Base-by-base conservation (phyloP, 352 stramenopile genomes). In the Globisporangium polare region DNA sequence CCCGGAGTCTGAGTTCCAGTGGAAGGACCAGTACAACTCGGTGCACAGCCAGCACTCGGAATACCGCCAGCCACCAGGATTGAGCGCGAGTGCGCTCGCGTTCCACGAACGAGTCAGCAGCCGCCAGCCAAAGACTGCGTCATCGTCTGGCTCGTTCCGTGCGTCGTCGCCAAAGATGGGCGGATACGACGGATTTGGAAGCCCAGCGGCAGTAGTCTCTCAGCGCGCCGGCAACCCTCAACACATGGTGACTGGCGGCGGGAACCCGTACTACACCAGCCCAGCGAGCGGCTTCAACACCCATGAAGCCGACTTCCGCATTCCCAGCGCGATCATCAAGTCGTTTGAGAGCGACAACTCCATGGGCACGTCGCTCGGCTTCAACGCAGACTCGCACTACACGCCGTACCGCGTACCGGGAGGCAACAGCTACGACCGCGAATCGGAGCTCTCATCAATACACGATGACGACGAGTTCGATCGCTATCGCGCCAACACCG, bases 391-490 rank as follows among this genome's bases (percentile, higher is more conserved):
- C 13, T 56, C 62, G 55, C 51, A 69, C 39, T 71, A 80, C 54
- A 62, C 71, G 46, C 42, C 68, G n/a, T 79, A 80, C 55, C 41
- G 35, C n/a, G 75, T 73, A 3, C 73, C 73, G 6, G 66, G 76
- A 9, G 52, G 73, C 15, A 74, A 80, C 49, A 33, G 60, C 1
- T 33, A 45, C 15, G 65, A 71, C n/a, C 80, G 80, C 18, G 80
- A 85, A 54, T 87, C 78, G 26, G 80, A 90, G 41, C 24, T 87
- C 45, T 90, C 80, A 12, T 86, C 75, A 29, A 73, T 88, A 54
- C 72, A 78, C 47, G 73, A 84, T 27, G 71, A 86, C 61, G 29
- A 65, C 63, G 39, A 66, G 63, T 39, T 77, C 72, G 22, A 75
- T 55, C 58, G 70, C 70, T 27, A 45, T 2, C 35, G 33, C 31